Evolutionary conservation across 768 basidiomycete genomes (phyloP).

Genomic region (Tulasnella sp.): DNA sequence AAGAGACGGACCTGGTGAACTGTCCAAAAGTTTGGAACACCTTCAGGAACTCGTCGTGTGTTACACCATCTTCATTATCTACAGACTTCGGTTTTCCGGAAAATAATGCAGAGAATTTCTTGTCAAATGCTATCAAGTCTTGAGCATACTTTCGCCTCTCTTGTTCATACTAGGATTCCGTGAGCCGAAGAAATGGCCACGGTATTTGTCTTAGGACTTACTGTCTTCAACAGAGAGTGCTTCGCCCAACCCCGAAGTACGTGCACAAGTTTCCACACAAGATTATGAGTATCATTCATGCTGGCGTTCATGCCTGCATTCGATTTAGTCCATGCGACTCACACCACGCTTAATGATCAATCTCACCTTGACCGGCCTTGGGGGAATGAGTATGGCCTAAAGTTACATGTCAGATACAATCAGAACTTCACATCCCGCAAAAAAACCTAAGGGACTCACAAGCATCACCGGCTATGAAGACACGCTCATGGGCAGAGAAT

Average conservation of each 20-base stretch:
- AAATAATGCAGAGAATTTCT: slow-evolving; percentile 49
- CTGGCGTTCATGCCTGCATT: slow-evolving; percentile 49
- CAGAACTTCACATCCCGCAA: background rate
- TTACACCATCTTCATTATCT: slow-evolving; percentile 33
- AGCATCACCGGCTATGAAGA: slow-evolving; percentile 68
- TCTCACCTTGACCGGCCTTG: slow-evolving; percentile 39
- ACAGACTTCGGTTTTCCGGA: slow-evolving; percentile 49
- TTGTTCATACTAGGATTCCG: slow-evolving; percentile 50
- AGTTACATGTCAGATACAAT: background rate
- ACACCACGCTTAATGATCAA: background rate
- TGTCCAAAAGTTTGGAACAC: slow-evolving; percentile 41
- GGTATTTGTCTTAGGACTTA: slow-evolving; percentile 23
- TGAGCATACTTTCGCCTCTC: slow-evolving; percentile 54
- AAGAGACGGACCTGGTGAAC: slow-evolving; percentile 28
- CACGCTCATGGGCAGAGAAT: slow-evolving; percentile 46
- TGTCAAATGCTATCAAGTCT: slow-evolving; percentile 61
- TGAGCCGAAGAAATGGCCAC: background rate
- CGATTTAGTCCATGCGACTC: background rate
- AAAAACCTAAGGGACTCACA: slow-evolving; percentile 52
- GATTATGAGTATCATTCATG: slow-evolving; percentile 63
- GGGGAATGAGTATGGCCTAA: slow-evolving; percentile 21
- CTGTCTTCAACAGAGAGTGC: slow-evolving; percentile 38
- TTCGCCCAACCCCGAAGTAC: slow-evolving; percentile 44
- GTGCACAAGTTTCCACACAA: slow-evolving; percentile 53
- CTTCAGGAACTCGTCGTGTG: slow-evolving; percentile 39